These are phyloP conservation scores for Mucor plumbeus DNA, from an alignment of 371 early-diverging fungal species.

Conservation along the genomic window DNA sequence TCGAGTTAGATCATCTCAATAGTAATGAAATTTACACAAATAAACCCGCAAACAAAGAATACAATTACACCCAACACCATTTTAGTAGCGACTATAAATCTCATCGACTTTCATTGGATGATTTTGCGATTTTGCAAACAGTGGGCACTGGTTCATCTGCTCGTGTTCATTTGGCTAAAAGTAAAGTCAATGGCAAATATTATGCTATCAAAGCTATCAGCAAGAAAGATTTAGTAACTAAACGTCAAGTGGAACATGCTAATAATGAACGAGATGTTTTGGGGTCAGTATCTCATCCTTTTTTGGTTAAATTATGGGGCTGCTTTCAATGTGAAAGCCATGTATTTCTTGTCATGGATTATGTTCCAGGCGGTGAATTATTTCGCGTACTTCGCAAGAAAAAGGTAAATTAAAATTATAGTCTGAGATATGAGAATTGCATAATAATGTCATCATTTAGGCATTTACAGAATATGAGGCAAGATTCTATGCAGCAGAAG, in stretches of 20 bases:
- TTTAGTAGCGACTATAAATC: neutral
- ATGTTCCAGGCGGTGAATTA: slow-evolving; percentile 95
- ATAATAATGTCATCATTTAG: slow-evolving; percentile 38
- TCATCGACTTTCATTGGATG: neutral
- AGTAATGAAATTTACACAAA: neutral
- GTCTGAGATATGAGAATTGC: neutral
- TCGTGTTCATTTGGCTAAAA: slow-evolving; percentile 65
- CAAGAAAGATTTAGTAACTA: slow-evolving; percentile 91
- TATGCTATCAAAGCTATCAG: slow-evolving; percentile 92
- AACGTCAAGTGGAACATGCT: slow-evolving; percentile 90
- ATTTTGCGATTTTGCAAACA: slow-evolving; percentile 45
- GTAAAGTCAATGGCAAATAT: slow-evolving; percentile 47
- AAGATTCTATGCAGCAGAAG: slow-evolving; percentile 80
- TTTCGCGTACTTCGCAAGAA: slow-evolving; percentile 71
- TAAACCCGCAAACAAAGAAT: neutral
- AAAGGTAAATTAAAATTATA: slow-evolving; percentile 54
- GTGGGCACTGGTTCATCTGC: slow-evolving; percentile 75
- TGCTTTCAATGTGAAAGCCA: slow-evolving; percentile 89
- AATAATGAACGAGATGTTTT: slow-evolving; percentile 87
- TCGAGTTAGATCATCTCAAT: no score
- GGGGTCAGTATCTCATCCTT: slow-evolving; percentile 82
- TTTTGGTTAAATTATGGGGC: slow-evolving; percentile 89
- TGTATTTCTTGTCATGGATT: slow-evolving; percentile 95
- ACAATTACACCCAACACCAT: neutral
- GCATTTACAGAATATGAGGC: slow-evolving; percentile 85